Evolutionary conservation across 768 basidiomycete genomes (phyloP), one percentile per base, ranked within the genome.

Genomic region (Lactifluus piperatus): DNA sequence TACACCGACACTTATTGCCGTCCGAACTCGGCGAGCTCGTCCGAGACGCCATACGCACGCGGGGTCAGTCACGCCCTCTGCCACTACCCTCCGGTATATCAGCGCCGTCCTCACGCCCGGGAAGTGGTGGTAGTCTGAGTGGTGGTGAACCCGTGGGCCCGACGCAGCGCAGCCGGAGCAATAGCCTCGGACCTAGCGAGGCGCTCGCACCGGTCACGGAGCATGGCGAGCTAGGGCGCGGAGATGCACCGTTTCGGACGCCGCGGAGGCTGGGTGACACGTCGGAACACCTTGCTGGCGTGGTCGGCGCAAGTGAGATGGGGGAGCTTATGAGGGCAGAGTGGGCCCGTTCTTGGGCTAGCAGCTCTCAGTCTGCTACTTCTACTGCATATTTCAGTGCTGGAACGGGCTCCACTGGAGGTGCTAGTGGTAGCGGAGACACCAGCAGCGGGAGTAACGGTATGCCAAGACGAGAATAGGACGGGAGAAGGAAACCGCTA

Each of bases 1-100:
- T 62, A 2, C 54, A 62, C 34, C 51, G 47, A 10, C 51, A 44
- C 2, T 60, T 54, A 3, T 49, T 54, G 26, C 54, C 54, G 14
- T 50, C 60, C 14, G 63, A 64, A 43, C 60, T 64, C 41, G 62
- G 62, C 18, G 62, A 64, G 43, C 51, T 62, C 47, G 59, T 55
- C 29, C 60, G 50, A 14, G 49, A 57, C 14, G 37, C 54, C 51
- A 11, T 62, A 2, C 45, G 55, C 20, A 24, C 52, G 30, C 60
- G 60, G 8, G 39, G 34, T 18, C 62, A 45, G 9, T 6, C 51
- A 16, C 62, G 62, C 11, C 46, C 49, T 49, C 4, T 48, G n/a
- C 26, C 51, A 24, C 32, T 39, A 6, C 20, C 34, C 5, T 41
- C 43, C 22, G 39, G 2, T 6, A 29, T 36, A 5, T 30, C 47